A percentile compares a stretch with the other conserved stretches of the same genome.
Conservation (phyloP, 768 basidiomycete genomes). For the Tricholoma sp. region DNA sequence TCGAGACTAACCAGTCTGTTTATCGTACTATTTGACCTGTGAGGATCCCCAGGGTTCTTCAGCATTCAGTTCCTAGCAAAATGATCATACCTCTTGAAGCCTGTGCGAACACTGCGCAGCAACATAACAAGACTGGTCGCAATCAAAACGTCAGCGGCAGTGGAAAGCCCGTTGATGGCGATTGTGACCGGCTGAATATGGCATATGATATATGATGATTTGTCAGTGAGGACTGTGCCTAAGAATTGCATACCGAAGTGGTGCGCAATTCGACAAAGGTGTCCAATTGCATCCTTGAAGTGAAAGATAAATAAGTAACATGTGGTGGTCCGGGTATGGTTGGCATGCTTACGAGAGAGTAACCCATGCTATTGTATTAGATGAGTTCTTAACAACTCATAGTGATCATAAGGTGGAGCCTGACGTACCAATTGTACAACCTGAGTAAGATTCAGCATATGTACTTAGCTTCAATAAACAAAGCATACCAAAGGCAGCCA, state of each 20-base stretch:
- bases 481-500: too few species aligned
- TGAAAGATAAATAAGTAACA: background rate
- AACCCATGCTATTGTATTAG: constrained; percentile 40
- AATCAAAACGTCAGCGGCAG: constrained; percentile 44
- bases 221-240: background rate
- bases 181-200: constrained; percentile 37
- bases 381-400: too few species aligned
- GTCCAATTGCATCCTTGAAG: constrained; percentile 27
- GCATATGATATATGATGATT: background rate
- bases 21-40: constrained; percentile 18
- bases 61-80: background rate
- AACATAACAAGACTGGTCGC: constrained; percentile 40
- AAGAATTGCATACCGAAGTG: constrained; percentile 27
- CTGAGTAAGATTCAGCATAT: too few species aligned
- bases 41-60: background rate
- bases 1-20: constrained; percentile 10
- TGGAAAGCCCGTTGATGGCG: constrained; percentile 46
- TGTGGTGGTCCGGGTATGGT: background rate
- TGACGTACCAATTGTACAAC: too few species aligned
- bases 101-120: constrained; percentile 44
- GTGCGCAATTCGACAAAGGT: constrained; percentile 31
- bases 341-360: constrained; percentile 29
- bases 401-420: too few species aligned
- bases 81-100: constrained; percentile 37
- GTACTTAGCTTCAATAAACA: too few species aligned